phyloP scores from a whole-genome alignment of 192 early-diverging fungal species.

The Helicostylum pulchrum region DNA sequence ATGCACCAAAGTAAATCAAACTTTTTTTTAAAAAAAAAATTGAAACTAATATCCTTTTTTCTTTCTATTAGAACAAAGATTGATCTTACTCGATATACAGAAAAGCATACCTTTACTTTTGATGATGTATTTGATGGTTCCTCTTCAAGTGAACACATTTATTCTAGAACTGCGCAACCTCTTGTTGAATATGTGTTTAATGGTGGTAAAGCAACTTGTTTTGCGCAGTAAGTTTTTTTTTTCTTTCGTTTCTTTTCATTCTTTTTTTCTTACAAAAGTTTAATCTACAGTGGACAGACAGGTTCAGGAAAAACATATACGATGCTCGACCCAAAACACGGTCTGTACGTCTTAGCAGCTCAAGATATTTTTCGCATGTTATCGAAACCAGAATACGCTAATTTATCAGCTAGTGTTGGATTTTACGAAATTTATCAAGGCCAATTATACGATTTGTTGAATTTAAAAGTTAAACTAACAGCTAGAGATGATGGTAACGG shows the following conservation, averaged over 20 bases:
- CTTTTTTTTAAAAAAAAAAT: background rate
- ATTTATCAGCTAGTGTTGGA: slow-evolving; percentile 77
- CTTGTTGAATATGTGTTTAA: slow-evolving; percentile 91
- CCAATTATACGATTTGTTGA: slow-evolving; percentile 91
- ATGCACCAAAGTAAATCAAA: slow-evolving; percentile 82
- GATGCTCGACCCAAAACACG: slow-evolving; percentile 86
- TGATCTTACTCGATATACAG: slow-evolving; percentile 91
- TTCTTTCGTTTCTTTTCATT: background rate
- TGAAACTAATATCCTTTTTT: background rate
- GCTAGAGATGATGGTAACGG: slow-evolving; percentile 95
- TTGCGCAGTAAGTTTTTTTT: slow-evolving; percentile 80
- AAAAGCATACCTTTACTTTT: slow-evolving; percentile 91
- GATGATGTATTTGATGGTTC: slow-evolving; percentile 92
- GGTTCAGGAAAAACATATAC: slow-evolving; percentile 93
- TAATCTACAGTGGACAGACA: slow-evolving; percentile 68
- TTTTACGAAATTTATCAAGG: slow-evolving; percentile 99
- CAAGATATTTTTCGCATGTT: slow-evolving; percentile 85
- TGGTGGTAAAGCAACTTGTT: slow-evolving; percentile 98
- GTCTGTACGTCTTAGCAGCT: slow-evolving; percentile 90
- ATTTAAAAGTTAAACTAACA: slow-evolving; percentile 79
- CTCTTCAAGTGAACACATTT: slow-evolving; percentile 83
- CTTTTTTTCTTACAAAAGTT: background rate
- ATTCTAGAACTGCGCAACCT: slow-evolving; percentile 86
- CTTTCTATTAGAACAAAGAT: slow-evolving; percentile 71
- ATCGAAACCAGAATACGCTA: slow-evolving; percentile 58